Base-by-base conservation (phyloP, 495 filamentous ascomycete species). In the Penicillium chermesinum region DNA sequence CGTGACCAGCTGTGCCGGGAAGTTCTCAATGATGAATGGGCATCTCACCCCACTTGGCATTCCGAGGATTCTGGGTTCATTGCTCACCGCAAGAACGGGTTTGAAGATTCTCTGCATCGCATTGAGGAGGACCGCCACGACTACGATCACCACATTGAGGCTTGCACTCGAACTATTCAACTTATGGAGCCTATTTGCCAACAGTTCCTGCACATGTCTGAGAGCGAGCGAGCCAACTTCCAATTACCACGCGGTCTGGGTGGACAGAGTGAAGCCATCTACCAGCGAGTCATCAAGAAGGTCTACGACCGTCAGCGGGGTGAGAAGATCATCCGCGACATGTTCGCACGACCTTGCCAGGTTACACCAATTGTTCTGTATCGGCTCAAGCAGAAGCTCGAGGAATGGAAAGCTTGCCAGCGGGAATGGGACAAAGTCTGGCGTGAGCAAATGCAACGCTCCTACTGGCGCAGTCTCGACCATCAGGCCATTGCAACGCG, bases 371-470 rank as follows among this genome's bases (percentile, higher is more conserved):
- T 96, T 30, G 81, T 99, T 14, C 72, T 97, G 42, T 84, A 83
- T 37, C 82, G 94, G 12, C 71, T 96, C 46, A 96, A 96, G 69
- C 84, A 89, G 55, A 95, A 95, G 54, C 85, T 89, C 33, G 93
- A 97, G 63, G 89, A 96, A 58, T 99, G 94, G 94, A 88, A 94
- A 52, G 87, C 90, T 34, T 88, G 88, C 22, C 89, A 88, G 78
- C 88, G 93, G 18, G 94, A 97, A 61, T 99, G 94, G 94, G 89
- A 97, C 67, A 97, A 96, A 64, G 88, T 97, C 17, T 99, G 94
- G 94, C 88, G 90, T 46, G 83, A 85, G 46, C 93, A 96, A 65
- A 96, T 90, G 36, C 83, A 91, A 52, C 78, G 84, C 50, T 88
- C 91, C 62, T 96, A 95, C 67, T 91, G 91, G 74, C 89, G 85